These are phyloP conservation scores for Lachnellula hyalina DNA, from an alignment of 2,329 filamentous ascomycete genomes.

Conservation along the genomic window DNA sequence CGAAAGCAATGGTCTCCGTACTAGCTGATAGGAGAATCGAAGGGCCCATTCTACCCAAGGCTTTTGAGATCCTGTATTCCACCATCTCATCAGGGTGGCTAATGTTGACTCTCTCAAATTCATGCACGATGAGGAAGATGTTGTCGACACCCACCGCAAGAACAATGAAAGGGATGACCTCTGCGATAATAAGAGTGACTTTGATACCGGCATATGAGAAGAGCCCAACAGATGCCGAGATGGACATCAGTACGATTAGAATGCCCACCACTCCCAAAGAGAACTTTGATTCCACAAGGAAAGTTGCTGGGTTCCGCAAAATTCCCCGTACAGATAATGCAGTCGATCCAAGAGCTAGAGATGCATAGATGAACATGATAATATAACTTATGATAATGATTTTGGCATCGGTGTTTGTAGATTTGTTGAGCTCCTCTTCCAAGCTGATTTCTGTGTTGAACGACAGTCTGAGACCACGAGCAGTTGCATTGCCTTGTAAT, in stretches of 20 bases:
- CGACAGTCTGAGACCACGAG: conserved; percentile 77
- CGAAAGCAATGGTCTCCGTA: conserved; percentile 90
- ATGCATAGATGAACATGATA: conserved; percentile 98
- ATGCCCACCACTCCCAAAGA: conserved; percentile 93
- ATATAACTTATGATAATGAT: conserved; percentile 96
- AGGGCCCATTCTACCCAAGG: conserved; percentile 92
- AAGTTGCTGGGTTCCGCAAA: conserved; percentile 73
- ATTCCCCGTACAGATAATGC: conserved; percentile 73
- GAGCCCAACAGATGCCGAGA: conserved; percentile 87
- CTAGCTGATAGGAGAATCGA: conserved; percentile 94
- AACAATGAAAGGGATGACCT: conserved; percentile 97
- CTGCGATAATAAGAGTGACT: conserved; percentile 94
- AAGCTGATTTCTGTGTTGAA: conserved; percentile 95
- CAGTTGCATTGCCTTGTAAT: conserved; percentile 73
- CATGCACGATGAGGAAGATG: conserved; percentile 97
- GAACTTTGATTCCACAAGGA: conserved; percentile 94
- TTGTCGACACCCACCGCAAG: conserved; percentile 97
- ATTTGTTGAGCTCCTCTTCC: conserved; percentile 94
- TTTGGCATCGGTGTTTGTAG: conserved; percentile 95
- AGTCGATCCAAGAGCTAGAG: conserved; percentile 83
- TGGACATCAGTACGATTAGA: conserved; percentile 93
- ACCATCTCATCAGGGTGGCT: conserved; percentile 86
- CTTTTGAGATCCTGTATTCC: conserved; percentile 77
- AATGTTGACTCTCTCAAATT: conserved; percentile 91
- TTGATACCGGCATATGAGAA: conserved; percentile 91